A percentile compares a stretch with the other conserved stretches of the same genome.
These are phyloP conservation scores for Rhododendron henanense DNA, from an alignment of 148 eudicot genomes.

Conservation along the genomic window DNA sequence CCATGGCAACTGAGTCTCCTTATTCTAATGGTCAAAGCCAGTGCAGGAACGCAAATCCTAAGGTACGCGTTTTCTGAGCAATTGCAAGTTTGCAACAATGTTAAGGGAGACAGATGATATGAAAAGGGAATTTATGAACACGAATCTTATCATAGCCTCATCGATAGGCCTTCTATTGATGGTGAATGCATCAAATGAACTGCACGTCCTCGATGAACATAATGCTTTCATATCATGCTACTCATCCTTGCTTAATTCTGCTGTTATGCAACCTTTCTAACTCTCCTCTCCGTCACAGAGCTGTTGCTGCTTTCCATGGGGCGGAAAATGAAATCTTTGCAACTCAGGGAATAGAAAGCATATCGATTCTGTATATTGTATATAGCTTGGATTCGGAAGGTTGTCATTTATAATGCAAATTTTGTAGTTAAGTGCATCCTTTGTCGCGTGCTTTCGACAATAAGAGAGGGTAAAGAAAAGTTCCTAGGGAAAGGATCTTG, in stretches of 20 bases:
- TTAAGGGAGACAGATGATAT: neutral
- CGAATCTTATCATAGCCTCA: neutral
- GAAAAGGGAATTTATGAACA: neutral
- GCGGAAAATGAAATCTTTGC: constrained; percentile 32
- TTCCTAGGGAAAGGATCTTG: neutral
- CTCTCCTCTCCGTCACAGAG: constrained; percentile 29
- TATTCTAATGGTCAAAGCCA: constrained; percentile 42
- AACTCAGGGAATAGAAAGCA: neutral
- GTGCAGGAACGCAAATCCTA: constrained; percentile 28
- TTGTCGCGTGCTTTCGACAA: constrained; percentile 2
- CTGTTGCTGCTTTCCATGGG: constrained; percentile 61
- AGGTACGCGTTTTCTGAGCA: constrained; percentile 34
- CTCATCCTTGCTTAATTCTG: neutral
- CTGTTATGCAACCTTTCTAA: neutral
- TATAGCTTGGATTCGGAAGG: constrained; percentile 2
- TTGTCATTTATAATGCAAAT: constrained; percentile 10
- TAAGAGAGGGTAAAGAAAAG: neutral
- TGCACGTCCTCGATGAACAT: neutral
- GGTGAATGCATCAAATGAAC: neutral
- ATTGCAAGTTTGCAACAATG: neutral
- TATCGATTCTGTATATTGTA: neutral
- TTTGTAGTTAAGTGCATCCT: constrained; percentile 8
- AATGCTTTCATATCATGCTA: neutral
- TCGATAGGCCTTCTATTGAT: neutral
- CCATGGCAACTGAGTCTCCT: constrained; percentile 31